Evolutionary conservation across 129 eudicot genomes (phyloP).

Genomic region (Deinandra increscens): DNA sequence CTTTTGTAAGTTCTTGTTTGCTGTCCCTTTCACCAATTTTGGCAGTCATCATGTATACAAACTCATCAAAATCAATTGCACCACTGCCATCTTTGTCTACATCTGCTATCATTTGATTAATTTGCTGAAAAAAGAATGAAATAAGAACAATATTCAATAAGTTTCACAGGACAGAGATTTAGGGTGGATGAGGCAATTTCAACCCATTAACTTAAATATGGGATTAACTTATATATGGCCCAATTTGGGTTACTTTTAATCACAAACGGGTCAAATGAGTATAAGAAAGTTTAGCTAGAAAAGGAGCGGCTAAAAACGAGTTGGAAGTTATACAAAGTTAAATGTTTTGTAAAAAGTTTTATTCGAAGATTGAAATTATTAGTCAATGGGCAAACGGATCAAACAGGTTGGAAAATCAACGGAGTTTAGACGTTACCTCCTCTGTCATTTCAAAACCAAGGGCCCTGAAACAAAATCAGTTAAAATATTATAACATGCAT

Average conservation of each 20-base stretch:
- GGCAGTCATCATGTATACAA: slow-evolving; percentile 83
- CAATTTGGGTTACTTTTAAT: neutral
- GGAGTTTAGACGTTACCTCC: slow-evolving; percentile 52
- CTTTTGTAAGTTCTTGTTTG: slow-evolving; percentile 67
- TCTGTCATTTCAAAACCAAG: slow-evolving; percentile 91
- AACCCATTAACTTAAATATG: neutral
- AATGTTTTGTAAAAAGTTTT: neutral
- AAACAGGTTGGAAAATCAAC: neutral
- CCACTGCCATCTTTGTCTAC: slow-evolving; percentile 88
- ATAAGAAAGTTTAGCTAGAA: neutral
- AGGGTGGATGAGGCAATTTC: neutral
- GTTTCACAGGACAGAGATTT: neutral
- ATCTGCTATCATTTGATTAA: slow-evolving; percentile 76
- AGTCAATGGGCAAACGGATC: neutral
- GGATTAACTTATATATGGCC: too few relatives aligned
- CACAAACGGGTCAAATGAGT: neutral
- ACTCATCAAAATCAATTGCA: slow-evolving; percentile 82
- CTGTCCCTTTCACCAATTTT: slow-evolving; percentile 70
- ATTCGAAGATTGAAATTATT: neutral
- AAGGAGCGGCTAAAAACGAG: neutral
- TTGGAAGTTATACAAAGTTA: neutral
- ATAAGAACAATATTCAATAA: neutral
- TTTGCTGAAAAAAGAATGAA: slow-evolving; percentile 54
- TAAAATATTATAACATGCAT: neutral
- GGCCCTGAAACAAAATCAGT: slow-evolving; percentile 61